Conservation (phyloP, 768 basidiomycete species). For the Mycena crocata region DNA sequence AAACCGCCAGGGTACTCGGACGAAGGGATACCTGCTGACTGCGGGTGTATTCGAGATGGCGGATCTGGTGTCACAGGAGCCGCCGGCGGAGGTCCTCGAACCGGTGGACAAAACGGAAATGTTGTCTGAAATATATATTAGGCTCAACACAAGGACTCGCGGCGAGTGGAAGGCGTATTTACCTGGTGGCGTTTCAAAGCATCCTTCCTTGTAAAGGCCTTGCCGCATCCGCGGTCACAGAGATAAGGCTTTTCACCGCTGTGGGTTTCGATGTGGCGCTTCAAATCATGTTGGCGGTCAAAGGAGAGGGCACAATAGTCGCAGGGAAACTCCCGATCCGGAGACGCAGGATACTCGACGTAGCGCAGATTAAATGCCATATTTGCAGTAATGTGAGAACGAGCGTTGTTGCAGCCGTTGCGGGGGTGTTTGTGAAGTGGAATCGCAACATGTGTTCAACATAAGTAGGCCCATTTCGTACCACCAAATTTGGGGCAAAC, state of each 20-base stretch:
- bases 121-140: conserved; percentile 16
- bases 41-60: conserved; percentile 4
- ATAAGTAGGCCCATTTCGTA: neutral
- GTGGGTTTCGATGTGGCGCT: conserved; percentile 70
- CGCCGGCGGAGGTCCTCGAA: conserved; percentile 7
- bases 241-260: conserved; percentile 71
- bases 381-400: neutral
- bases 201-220: conserved; percentile 73
- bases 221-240: conserved; percentile 71
- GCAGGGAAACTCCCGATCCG: conserved; percentile 57
- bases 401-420: neutral
- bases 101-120: conserved; percentile 33
- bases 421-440: neutral
- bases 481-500: neutral
- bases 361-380: conserved; percentile 29
- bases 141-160: too few relatives aligned
- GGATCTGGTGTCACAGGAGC: neutral
- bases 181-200: conserved; percentile 73
- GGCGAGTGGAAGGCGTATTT: too few relatives aligned
- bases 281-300: conserved; percentile 70
- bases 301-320: conserved; percentile 68
- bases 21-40: neutral
- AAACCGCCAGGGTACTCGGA: neutral
- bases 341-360: conserved; percentile 55
- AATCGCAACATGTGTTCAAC: neutral